Base-by-base conservation (phyloP, 176 grass and related monocot genomes). In the Triticum dicoccoides region DNA sequence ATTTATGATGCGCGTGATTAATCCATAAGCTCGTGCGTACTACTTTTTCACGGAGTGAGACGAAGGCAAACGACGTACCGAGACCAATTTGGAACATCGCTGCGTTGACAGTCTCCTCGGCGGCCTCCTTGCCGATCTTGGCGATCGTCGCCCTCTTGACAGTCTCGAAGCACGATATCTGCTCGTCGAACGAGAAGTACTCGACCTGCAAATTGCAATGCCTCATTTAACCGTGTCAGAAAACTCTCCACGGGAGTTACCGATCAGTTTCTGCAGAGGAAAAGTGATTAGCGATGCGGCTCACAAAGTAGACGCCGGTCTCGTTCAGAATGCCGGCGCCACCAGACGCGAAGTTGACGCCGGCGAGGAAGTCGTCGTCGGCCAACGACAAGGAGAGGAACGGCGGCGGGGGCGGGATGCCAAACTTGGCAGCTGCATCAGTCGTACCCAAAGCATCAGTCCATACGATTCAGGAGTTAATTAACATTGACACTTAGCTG, bases 291-390 rank as follows among this genome's bases (percentile, higher is more conserved):
- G 9, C 7, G 24, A 5, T 24, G 21, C 69, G 69, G 59, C 58
- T 91, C 90, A 98, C 97, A 39, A 98, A 98, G 77, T 96, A 98
- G 45, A 92, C 35, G 80, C 97, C 97, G 2, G 97, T 98, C 85
- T 98, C 97, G 73, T 98, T 98, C 66, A 98, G 97, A 29, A 98
- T 92, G 79, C 94, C 97, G 65, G 97, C 90, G 3, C 94, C 97
- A 24, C 97, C 94, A 6, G 97, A 98, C 11, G 97, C 97, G 59
- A 89, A 98, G 74, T 98, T 96, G 85, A 96, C 66, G 34, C 94
- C 97, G 73, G 68, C 29, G 73, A 96, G 94, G 30, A 94, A 79
- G 15, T 81, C 86, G 15, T 96, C 74, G 37, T 91, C 80, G 3
- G 72, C 41, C 93, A 88, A 30, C 2, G 89, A 92, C 70, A 98